Evolutionary conservation across 257 asterid species (phyloP).

Genomic region (Solanum rostratum): DNA sequence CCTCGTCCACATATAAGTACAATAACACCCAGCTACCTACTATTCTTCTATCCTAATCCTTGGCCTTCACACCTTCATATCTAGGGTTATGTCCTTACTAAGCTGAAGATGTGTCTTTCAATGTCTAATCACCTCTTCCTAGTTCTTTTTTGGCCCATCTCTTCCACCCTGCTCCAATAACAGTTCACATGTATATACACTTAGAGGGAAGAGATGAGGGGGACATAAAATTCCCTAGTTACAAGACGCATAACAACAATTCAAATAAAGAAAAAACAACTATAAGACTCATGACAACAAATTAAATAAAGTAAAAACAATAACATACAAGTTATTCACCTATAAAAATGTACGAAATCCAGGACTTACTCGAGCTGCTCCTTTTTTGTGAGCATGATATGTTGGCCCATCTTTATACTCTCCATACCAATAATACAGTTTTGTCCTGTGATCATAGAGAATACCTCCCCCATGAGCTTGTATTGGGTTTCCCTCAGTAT

Average conservation of each 20-base stretch:
- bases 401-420: slow-evolving; percentile 98
- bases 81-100: neutral
- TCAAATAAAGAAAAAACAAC: neutral
- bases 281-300: neutral
- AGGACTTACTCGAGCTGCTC: slow-evolving; percentile 87
- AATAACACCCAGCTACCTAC: neutral
- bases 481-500: slow-evolving; percentile 86
- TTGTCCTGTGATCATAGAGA: slow-evolving; percentile 55
- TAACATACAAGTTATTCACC: neutral
- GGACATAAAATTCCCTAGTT: neutral
- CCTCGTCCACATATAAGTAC: neutral
- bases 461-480: slow-evolving; percentile 99
- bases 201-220: neutral
- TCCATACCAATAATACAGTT: slow-evolving; percentile 90
- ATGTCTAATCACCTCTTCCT: neutral
- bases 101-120: neutral
- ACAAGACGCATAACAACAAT: neutral
- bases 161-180: neutral
- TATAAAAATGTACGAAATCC: neutral
- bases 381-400: slow-evolving; percentile 85
- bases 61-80: neutral
- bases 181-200: neutral
- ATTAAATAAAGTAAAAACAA: neutral
- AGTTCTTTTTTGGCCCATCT: neutral
- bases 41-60: neutral